Evolutionary conservation across 148 eudicot genomes (phyloP).

Genomic region (Rhododendron griersonianum): DNA sequence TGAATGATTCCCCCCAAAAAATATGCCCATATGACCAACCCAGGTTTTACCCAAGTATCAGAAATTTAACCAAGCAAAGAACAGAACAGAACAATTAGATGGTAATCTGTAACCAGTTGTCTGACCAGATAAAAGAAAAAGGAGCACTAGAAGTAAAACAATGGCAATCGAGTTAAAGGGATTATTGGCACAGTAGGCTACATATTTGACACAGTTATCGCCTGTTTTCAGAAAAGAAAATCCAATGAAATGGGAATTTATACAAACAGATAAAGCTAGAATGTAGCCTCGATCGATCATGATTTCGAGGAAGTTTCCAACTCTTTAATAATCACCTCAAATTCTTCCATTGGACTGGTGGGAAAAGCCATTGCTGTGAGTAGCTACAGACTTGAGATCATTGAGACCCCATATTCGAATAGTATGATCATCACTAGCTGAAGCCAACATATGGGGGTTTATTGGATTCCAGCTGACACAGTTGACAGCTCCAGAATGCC

Average conservation of each 20-base stretch:
- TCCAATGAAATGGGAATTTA: conserved; percentile 4
- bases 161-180: conserved; percentile 4
- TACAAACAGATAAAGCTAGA: not conserved
- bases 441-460: conserved; percentile 78
- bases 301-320: not conserved
- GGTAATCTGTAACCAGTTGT: not conserved
- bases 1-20: not conserved
- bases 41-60: not conserved
- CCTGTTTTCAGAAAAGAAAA: conserved; percentile 2
- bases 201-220: conserved; percentile 7
- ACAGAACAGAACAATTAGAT: not conserved
- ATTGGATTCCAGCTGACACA: conserved; percentile 88
- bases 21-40: not conserved
- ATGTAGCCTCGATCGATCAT: not conserved
- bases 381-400: conserved; percentile 19
- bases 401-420: conserved; percentile 79
- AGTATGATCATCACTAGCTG: conserved; percentile 85
- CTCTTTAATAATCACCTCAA: not conserved
- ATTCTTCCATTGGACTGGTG: conserved; percentile 33
- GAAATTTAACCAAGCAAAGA: not conserved
- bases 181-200: conserved; percentile 9
- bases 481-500: conserved; percentile 79
- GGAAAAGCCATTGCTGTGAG: conserved; percentile 23
- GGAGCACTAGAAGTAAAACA: not conserved
- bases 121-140: not conserved